These are phyloP conservation scores for Lachancea mirantina DNA, from an alignment of 805 yeast species.

Conservation along the genomic window DNA sequence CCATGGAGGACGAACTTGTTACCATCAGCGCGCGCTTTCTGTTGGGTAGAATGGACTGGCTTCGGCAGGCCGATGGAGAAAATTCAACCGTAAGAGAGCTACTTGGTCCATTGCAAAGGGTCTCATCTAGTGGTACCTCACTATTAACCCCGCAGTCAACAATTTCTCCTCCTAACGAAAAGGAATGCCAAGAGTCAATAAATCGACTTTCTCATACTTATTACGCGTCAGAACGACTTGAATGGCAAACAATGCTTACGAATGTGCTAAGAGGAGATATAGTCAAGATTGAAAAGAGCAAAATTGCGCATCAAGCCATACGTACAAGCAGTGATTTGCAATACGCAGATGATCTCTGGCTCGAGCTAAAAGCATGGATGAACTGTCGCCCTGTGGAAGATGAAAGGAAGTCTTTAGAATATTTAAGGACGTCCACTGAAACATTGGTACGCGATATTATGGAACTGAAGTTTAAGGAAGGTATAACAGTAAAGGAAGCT, in stretches of 20 bases:
- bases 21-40: constrained; percentile 24
- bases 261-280: constrained; percentile 93
- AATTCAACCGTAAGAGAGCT: constrained; percentile 13
- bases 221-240: constrained; percentile 64
- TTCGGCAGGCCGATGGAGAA: constrained; percentile 39
- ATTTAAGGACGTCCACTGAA: constrained; percentile 66
- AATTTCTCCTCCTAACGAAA: neutral
- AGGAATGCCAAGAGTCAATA: constrained; percentile 5
- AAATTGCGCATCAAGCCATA: constrained; percentile 45
- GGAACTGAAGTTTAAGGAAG: constrained; percentile 50
- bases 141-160: constrained; percentile 1
- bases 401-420: constrained; percentile 61
- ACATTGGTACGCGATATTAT: constrained; percentile 61
- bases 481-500: constrained; percentile 33
- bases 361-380: constrained; percentile 76
- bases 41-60: constrained; percentile 25
- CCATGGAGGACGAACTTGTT: constrained; percentile 18
- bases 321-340: constrained; percentile 23
- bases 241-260: constrained; percentile 93
- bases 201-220: constrained; percentile 27
- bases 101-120: constrained; percentile 5
- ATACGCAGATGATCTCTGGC: constrained; percentile 54
- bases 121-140: constrained; percentile 4
- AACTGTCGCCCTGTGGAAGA: constrained; percentile 75
- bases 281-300: constrained; percentile 80